Base-by-base conservation (phyloP, 139 green algal species). In the Chlorella sorokiniana region DNA sequence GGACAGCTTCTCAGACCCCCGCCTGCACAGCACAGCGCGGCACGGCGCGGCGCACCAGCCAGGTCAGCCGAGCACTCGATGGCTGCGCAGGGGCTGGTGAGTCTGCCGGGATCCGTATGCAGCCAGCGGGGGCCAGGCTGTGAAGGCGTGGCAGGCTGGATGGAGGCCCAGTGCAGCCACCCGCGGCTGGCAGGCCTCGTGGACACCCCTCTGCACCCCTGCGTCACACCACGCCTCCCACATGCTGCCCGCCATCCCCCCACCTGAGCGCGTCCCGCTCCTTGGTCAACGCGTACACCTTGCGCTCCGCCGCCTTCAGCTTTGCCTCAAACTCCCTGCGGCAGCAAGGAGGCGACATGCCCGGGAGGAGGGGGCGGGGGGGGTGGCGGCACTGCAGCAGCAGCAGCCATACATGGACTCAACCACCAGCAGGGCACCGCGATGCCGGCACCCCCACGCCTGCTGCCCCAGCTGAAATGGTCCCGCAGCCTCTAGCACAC, bases 211-310 rank as follows among this genome's bases (percentile, higher is more conserved):
- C n/a, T n/a, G n/a, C n/a, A n/a, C n/a, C n/a, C n/a, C n/a, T n/a
- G n/a, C n/a, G n/a, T n/a, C n/a, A n/a, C n/a, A n/a, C n/a, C n/a
- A n/a, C n/a, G n/a, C n/a, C n/a, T n/a, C n/a, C n/a, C n/a, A n/a
- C n/a, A n/a, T n/a, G n/a, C n/a, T n/a, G 62, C 31, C 42, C 35
- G 25, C 9, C 68, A 4, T 25, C 23, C 8, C 27, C 54, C 68
- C 54, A 54, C 73, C 89, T 90, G 71, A 98, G 86, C 35, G 93
- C 91, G 81, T 98, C 95, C 11, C 96, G 88, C 89, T 99, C 96
- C 89, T 98, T 98, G 52, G 90, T 96, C 56, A 98, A 85, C 0
- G 95, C 91, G 76, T 96, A 96, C 67, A 98, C 91, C 90, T 93
- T 88, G n/a, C 84, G 76, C 61, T 89, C 80, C 0, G 80, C 65